Percentiles rank a stretch among this genome's conserved stretches.
Evolutionary conservation across 805 yeast species (phyloP).

Genomic region (Candida incommunis): DNA sequence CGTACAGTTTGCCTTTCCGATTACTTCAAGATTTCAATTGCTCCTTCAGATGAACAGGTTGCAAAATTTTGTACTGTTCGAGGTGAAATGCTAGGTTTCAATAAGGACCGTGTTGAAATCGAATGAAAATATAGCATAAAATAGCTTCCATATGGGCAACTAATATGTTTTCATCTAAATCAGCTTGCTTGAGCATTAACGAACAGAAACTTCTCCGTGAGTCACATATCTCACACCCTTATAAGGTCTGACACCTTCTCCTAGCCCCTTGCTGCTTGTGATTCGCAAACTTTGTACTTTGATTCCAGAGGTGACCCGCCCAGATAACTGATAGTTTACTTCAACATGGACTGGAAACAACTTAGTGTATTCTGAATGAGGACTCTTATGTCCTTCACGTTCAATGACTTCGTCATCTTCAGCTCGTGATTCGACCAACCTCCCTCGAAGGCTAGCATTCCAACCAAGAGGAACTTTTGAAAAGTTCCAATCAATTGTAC

Average conservation of each 20-base stretch:
- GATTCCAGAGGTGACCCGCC: conserved; percentile 29
- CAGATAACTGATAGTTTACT: not conserved
- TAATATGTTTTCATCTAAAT: too few relatives aligned
- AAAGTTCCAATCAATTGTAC: conserved; percentile 55
- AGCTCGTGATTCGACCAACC: conserved; percentile 11
- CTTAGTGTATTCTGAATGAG: conserved; percentile 6
- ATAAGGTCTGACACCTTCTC: conserved; percentile 56
- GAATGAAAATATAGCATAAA: too few relatives aligned
- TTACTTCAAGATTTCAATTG: too few relatives aligned
- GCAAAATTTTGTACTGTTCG: too few relatives aligned
- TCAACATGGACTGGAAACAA: conserved; percentile 5
- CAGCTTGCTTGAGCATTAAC: too few relatives aligned
- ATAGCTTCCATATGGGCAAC: too few relatives aligned
- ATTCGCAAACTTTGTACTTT: conserved; percentile 53
- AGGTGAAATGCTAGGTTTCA: too few relatives aligned
- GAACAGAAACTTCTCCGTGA: conserved; percentile 39
- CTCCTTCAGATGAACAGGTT: too few relatives aligned
- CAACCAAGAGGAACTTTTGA: conserved; percentile 46
- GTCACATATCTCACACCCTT: conserved; percentile 84
- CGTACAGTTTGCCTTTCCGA: too few relatives aligned
- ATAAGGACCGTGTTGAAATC: too few relatives aligned
- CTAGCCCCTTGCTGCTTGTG: conserved; percentile 39
- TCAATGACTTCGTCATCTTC: conserved; percentile 28
- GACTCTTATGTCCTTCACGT: conserved; percentile 56
- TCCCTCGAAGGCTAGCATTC: conserved; percentile 54